These are phyloP conservation scores for Kluyveromyces lactis DNA, from an alignment of 805 yeast species.

Conservation along the genomic window DNA sequence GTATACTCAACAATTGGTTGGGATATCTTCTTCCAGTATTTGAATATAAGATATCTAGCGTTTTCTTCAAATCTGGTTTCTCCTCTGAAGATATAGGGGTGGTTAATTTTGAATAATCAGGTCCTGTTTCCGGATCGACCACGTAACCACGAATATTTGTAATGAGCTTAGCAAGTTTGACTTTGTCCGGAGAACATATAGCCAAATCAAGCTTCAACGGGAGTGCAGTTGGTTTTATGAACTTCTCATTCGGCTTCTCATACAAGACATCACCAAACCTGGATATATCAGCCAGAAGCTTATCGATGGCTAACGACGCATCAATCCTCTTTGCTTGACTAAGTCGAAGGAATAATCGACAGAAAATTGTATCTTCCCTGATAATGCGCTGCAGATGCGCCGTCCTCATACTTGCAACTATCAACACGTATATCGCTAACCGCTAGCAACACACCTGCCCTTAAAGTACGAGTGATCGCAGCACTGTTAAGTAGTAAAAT, in stretches of 20 bases:
- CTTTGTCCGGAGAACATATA: background rate
- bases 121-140: background rate
- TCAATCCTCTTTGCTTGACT: background rate
- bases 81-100: background rate
- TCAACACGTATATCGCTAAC: no score
- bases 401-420: background rate
- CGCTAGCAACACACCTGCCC: no score
- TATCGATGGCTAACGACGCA: constrained; percentile 2
- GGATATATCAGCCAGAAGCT: background rate
- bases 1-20: background rate
- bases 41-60: background rate
- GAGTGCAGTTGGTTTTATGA: background rate
- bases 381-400: background rate
- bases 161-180: background rate
- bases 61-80: background rate
- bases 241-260: constrained; percentile 3
- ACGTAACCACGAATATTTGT: constrained; percentile 1
- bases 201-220: constrained; percentile 2
- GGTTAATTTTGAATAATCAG: background rate
- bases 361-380: background rate
- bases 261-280: constrained; percentile 1
- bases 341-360: constrained; percentile 3
- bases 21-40: no score
- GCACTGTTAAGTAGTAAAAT: no score
- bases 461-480: no score